Evolutionary conservation across 2,329 filamentous ascomycete species (phyloP).

Genomic region (Karstenula rhodostoma): DNA sequence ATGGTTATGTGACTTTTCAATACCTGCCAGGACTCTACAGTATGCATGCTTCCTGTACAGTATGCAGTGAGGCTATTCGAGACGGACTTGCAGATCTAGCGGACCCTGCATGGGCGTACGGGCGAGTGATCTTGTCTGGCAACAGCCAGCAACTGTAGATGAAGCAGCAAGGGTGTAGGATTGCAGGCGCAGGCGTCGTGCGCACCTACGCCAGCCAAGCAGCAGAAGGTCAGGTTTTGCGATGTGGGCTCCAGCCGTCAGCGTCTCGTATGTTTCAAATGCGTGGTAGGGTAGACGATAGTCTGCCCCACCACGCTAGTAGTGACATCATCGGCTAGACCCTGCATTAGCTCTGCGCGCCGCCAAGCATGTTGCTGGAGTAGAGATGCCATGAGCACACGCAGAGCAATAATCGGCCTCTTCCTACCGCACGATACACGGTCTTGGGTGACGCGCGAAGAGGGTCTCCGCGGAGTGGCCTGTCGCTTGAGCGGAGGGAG

Average conservation of each 20-base stretch:
- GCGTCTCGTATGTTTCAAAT: background rate
- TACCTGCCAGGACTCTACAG: too few relatives aligned
- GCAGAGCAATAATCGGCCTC: background rate
- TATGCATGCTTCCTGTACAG: too few relatives aligned
- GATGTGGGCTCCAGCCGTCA: background rate
- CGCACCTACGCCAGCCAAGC: background rate
- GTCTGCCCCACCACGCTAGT: background rate
- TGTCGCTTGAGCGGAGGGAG: background rate
- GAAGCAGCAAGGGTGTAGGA: too few relatives aligned
- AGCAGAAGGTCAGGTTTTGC: background rate
- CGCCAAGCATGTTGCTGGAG: background rate
- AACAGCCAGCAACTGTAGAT: background rate
- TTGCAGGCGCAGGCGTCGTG: background rate
- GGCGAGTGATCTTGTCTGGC: background rate
- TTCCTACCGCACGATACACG: background rate
- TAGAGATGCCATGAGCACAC: background rate
- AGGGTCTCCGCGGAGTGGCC: background rate
- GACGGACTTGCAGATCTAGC: too few relatives aligned
- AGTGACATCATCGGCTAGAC: constrained; percentile 11
- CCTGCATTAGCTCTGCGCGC: constrained; percentile 5
- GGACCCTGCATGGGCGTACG: background rate
- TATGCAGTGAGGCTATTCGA: too few relatives aligned
- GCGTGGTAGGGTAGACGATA: background rate
- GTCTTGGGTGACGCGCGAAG: constrained; percentile 4
- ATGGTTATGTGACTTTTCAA: too few relatives aligned